A percentile compares a stretch with the other conserved stretches of the same genome.
These are phyloP conservation scores for Millerozyma acaciae DNA, from an alignment of 805 yeast species.

Conservation along the genomic window DNA sequence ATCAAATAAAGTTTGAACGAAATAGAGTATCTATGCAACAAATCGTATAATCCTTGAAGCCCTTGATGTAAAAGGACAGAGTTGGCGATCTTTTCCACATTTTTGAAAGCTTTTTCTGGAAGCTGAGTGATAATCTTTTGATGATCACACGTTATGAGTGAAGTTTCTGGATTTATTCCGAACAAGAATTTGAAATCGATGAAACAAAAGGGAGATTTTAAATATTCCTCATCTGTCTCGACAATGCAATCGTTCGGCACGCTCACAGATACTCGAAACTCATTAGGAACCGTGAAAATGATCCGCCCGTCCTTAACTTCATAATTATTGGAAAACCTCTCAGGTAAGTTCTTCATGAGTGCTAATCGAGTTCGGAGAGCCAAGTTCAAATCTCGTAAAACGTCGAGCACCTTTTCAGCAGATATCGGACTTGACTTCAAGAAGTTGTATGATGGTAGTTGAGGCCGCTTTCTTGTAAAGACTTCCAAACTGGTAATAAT, in stretches of 20 bases:
- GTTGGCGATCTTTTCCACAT: slow-evolving; percentile 56
- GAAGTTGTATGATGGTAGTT: slow-evolving; percentile 60
- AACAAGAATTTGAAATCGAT: slow-evolving; percentile 72
- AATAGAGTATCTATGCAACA: slow-evolving; percentile 57
- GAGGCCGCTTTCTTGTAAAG: slow-evolving; percentile 71
- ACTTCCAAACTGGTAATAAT: slow-evolving; percentile 84
- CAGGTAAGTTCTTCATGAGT: slow-evolving; percentile 58
- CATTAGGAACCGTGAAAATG: slow-evolving; percentile 55
- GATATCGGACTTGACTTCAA: slow-evolving; percentile 48
- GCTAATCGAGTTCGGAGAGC: slow-evolving; percentile 74
- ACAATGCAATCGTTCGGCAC: slow-evolving; percentile 55
- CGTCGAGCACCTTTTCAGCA: slow-evolving; percentile 53
- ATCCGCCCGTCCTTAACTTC: slow-evolving; percentile 73
- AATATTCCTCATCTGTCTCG: slow-evolving; percentile 47
- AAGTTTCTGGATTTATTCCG: slow-evolving; percentile 38
- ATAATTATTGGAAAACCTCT: slow-evolving; percentile 54
- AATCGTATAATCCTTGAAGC: slow-evolving; percentile 50
- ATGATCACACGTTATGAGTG: slow-evolving; percentile 27
- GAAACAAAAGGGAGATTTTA: slow-evolving; percentile 62
- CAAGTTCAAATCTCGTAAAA: slow-evolving; percentile 66
- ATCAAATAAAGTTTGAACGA: slow-evolving; percentile 60
- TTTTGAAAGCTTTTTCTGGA: slow-evolving; percentile 29
- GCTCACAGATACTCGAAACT: slow-evolving; percentile 61
- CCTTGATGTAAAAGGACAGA: slow-evolving; percentile 44
- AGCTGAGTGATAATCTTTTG: slow-evolving; percentile 24